Base-by-base conservation (phyloP, 192 early-diverging fungal species). In the Umbelopsis sp. region DNA sequence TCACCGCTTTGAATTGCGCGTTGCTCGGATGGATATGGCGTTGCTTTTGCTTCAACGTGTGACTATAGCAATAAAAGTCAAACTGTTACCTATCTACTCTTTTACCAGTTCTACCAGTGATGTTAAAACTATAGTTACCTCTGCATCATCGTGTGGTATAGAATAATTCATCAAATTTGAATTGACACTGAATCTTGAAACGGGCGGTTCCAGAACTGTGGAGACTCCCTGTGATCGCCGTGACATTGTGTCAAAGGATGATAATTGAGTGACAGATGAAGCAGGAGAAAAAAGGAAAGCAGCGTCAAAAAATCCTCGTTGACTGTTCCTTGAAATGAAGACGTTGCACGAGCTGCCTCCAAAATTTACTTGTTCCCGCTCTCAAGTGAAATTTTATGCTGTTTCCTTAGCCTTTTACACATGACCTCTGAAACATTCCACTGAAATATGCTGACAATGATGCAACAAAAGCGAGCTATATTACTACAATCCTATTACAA, bases 111-210 rank as follows among this genome's bases (percentile, higher is more conserved):
- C 33, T 18, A 15, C 9, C 1, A 21, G 55, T 23, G 23, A 35
- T 46, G 16, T 50, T 15, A 33, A 35, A 50, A 49, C 20, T 27
- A 30, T 18, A 25, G 22, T 52, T 65, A 77, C 71, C 71, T 72
- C 37, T 21, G 49, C n/a, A 20, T 73, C 51, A 48, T 75, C 69
- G 47, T 80, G 72, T 15, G 78, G 78, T 67, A 80, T 80, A 45
- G 78, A 80, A 49, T 80, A 80, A 49, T 80, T 80, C 78, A 80
- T 80, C 9, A 80, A 53, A 67, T 80, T 76, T 13, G 74, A 75
- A 55, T 80, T 80, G 35, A 80, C 69, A 65, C 74, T 76, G 64
- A 80, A 80, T 53, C 78, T 61, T 61, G 55, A 61, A 35, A 25
- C 30, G 27, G 21, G 55, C 55, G 55, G 13, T 25, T 61, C 55